phyloP scores from a whole-genome alignment of 306 rosid genomes.

The Vicia sativa region DNA sequence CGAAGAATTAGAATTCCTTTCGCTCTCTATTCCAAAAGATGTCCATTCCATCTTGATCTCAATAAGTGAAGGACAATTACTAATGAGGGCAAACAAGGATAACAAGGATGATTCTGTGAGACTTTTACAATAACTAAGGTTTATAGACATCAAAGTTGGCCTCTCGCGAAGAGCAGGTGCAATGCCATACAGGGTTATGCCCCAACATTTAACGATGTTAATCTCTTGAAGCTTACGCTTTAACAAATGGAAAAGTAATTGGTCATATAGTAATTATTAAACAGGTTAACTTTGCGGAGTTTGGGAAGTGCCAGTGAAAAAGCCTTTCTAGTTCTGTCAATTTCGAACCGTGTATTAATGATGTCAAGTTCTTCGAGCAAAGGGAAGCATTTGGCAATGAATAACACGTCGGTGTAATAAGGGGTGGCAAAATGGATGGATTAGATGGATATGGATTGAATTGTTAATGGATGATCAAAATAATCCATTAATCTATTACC shows the following conservation, averaged over 20 bases:
- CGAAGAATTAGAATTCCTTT: too few species aligned
- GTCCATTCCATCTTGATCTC: background rate
- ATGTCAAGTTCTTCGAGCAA: too few species aligned
- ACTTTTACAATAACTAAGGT: background rate
- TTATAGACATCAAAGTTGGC: slow-evolving; percentile 1
- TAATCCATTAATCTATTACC: too few species aligned
- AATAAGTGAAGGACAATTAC: background rate
- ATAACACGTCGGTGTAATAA: too few species aligned
- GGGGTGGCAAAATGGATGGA: too few species aligned
- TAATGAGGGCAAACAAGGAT: background rate
- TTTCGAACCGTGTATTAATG: too few species aligned
- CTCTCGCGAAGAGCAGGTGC: slow-evolving; percentile 42
- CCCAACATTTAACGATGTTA: slow-evolving; percentile 27
- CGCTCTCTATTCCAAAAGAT: too few species aligned
- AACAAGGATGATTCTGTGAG: background rate
- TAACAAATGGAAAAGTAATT: slow-evolving; percentile 45
- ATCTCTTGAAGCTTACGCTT: slow-evolving; percentile 46
- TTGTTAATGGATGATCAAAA: too few species aligned
- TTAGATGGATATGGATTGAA: too few species aligned
- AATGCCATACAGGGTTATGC: slow-evolving; percentile 49
- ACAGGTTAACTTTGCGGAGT: slow-evolving; percentile 58
- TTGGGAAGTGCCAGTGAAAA: slow-evolving; percentile 43
- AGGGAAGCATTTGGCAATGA: too few species aligned
- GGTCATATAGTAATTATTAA: slow-evolving; percentile 49
- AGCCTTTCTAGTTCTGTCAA: too few species aligned